Conservation (phyloP, 768 basidiomycete genomes). For the Russula emetica region DNA sequence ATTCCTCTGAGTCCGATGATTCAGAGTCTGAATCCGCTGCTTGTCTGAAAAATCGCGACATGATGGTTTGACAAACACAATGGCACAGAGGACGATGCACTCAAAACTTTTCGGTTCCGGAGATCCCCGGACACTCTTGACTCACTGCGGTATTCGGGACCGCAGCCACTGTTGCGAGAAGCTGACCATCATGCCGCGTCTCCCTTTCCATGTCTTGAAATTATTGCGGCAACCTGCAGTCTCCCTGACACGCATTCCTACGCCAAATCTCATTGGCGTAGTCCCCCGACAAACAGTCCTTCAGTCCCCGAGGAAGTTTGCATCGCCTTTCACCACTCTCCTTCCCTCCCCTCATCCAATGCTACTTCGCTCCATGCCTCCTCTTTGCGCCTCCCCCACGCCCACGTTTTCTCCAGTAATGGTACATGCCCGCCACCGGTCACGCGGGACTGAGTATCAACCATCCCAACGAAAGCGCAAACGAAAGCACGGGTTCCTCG, state of each 20-base stretch:
- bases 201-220: neutral
- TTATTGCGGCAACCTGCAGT: conserved; percentile 2
- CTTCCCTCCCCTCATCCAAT: conserved; percentile 15
- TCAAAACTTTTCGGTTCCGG: conserved; percentile 27
- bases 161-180: too few species aligned
- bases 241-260: neutral
- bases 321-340: conserved; percentile 2
- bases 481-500: conserved; percentile 87
- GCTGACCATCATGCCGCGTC: too few species aligned
- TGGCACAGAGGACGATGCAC: neutral
- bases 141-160: neutral
- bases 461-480: conserved; percentile 94
- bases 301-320: neutral
- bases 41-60: conserved; percentile 89
- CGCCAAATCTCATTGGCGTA: neutral
- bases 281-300: neutral
- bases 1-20: conserved; percentile 67
- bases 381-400: neutral
- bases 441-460: conserved; percentile 89
- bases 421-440: conserved; percentile 56
- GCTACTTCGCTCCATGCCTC: conserved; percentile 9
- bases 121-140: conserved; percentile 15
- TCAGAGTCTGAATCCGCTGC: conserved; percentile 81
- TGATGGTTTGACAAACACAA: conserved; percentile 33
- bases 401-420: conserved; percentile 25